These are phyloP conservation scores for Talaromyces sp. DNA, from an alignment of 2,329 filamentous ascomycete genomes.

Conservation along the genomic window DNA sequence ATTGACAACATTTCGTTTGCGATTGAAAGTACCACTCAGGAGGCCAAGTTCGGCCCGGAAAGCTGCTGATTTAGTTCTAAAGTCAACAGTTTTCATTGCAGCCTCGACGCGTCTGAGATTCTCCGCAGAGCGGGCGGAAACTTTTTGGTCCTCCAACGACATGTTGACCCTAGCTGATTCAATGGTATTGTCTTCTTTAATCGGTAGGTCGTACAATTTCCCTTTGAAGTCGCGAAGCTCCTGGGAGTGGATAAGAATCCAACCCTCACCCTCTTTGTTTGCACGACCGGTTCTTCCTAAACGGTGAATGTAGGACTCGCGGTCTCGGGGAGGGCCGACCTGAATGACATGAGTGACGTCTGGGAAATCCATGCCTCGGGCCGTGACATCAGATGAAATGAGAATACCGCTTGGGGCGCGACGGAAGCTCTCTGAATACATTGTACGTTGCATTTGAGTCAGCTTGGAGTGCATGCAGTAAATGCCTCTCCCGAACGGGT, in stretches of 20 bases:
- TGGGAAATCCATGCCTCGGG: slow-evolving; percentile 79
- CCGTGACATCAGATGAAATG: slow-evolving; percentile 74
- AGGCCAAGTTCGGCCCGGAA: slow-evolving; percentile 23
- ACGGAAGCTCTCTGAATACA: slow-evolving; percentile 68
- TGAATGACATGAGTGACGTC: slow-evolving; percentile 76
- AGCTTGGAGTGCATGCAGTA: slow-evolving; percentile 75
- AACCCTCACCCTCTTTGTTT: slow-evolving; percentile 59
- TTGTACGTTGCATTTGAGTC: slow-evolving; percentile 63
- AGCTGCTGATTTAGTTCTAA: slow-evolving; percentile 21
- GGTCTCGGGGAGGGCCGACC: slow-evolving; percentile 57
- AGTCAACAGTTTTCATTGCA: slow-evolving; percentile 24
- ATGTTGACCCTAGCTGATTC: slow-evolving; percentile 31
- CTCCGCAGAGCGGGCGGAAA: slow-evolving; percentile 8
- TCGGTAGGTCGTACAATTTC: slow-evolving; percentile 50
- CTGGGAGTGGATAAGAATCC: slow-evolving; percentile 51
- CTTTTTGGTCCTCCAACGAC: slow-evolving; percentile 18
- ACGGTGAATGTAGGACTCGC: slow-evolving; percentile 71
- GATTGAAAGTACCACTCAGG: slow-evolving; percentile 18
- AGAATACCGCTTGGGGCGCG: slow-evolving; percentile 57
- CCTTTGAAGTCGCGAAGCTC: slow-evolving; percentile 48
- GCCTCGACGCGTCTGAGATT: slow-evolving; percentile 23
- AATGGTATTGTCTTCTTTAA: slow-evolving; percentile 46
- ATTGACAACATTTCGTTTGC: slow-evolving; percentile 37
- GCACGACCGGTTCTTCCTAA: slow-evolving; percentile 69
- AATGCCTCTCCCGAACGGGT: slow-evolving; percentile 31